Base-by-base conservation (phyloP, 2,329 filamentous ascomycete species). In the Fusarium aywerte region DNA sequence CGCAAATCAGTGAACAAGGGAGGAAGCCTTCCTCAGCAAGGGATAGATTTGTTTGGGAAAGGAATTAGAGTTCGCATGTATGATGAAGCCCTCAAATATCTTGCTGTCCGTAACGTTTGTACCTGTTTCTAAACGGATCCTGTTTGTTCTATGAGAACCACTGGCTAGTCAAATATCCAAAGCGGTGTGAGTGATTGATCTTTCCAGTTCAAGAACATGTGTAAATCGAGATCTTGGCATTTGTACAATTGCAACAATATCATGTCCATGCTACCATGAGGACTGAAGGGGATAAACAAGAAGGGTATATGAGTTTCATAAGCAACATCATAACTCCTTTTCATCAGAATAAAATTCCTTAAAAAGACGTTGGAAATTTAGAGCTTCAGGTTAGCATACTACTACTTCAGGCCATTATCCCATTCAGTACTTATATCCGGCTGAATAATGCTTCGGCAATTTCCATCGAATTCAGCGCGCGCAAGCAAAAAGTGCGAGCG, bases 331-430 rank as follows among this genome's bases (percentile, higher is more conserved):
- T 11, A 15, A 23, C 3, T 9, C 15, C 31, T 10, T 6, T 3
- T 25, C 16, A 21, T 4, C 32, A 3, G 16, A 7, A 11, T 13
- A 23, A n/a, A 18, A 27, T 27, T 7, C 23, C 10, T 25, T 25
- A n/a, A 15, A 6, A 27, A 16, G 3, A 38, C 15, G 11, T 31
- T 1, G 33, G 12, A 25, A 33, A 35, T 9, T n/a, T 11, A 8
- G 20, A 7, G 11, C 27, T 40, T 33, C 25, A 63, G 51, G 59
- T 58, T 52, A 63, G 8, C 10, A n/a, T n/a, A n/a, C 4, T 21
- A 3, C 4, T 5, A 21, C 13, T 7, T 16, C 13, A 11, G 40
- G 9, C 13, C 4, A 58, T 63, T 45, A 38, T 21, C 51, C 9
- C 1, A 12, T 18, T 29, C 2, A 7, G n/a, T 16, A n/a, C 2